These are phyloP conservation scores for Bolboschoenoplectus hybrid DNA, from an alignment of 202 grass and related monocot species.

Conservation along the genomic window DNA sequence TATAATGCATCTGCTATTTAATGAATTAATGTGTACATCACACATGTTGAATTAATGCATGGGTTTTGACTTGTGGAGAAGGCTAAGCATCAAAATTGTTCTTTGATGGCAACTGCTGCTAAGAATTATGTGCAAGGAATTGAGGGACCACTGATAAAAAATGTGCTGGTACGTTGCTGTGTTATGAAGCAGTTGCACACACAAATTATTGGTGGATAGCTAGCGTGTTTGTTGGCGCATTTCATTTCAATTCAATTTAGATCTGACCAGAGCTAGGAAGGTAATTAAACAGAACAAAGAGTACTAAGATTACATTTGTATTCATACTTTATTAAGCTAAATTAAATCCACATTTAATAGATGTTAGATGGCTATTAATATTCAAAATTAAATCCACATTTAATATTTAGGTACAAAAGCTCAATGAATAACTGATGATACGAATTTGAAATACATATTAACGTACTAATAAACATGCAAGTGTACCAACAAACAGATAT, in stretches of 20 bases:
- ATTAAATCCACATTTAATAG: too few relatives aligned
- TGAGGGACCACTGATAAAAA: conserved; percentile 20
- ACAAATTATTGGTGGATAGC: neutral
- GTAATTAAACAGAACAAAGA: neutral
- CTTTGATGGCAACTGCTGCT: conserved; percentile 19
- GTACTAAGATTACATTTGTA: too few relatives aligned
- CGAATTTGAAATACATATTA: too few relatives aligned
- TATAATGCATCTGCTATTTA: conserved; percentile 17
- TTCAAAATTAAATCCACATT: too few relatives aligned
- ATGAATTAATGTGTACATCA: neutral
- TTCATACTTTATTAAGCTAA: too few relatives aligned
- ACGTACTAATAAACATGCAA: too few relatives aligned
- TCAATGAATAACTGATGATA: too few relatives aligned
- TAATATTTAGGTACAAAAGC: too few relatives aligned
- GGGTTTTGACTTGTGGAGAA: conserved; percentile 54
- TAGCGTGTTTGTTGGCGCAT: neutral
- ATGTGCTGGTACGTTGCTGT: neutral
- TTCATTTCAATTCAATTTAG: conserved; percentile 1
- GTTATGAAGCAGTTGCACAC: neutral
- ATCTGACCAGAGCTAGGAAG: neutral
- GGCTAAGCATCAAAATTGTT: conserved; percentile 52
- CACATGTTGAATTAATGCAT: conserved; percentile 11
- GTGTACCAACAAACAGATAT: too few relatives aligned
- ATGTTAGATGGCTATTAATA: too few relatives aligned
- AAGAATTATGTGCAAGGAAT: neutral